Evolutionary conservation across 805 yeast species (phyloP), one percentile per base, ranked within the genome.

Genomic region (Kodamaea kaohsiungensis): DNA sequence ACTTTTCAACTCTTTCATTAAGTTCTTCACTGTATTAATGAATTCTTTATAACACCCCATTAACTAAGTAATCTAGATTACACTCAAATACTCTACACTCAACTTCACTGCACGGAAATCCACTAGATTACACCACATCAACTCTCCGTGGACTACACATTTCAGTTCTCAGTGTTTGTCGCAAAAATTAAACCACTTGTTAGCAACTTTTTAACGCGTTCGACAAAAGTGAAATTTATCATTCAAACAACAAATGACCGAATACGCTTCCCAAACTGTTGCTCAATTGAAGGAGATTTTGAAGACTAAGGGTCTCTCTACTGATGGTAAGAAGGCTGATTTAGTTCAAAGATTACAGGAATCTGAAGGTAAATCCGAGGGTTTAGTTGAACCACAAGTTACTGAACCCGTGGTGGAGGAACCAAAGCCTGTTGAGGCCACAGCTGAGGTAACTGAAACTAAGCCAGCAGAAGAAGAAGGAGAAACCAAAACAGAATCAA

Each of bases 281-380:
- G 85, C 87, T 16, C 96, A 91, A 75, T 80, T 93, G 69, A 92
- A 89, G 68, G 96, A 88, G 57, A 64, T 82, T 53, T 79, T 93
- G 62, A 86, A 87, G 62, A 70, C 79, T 18, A 84, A 85, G 57
- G 88, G 87, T 1, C 79, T 93, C 49, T 68, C 95, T 1, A 75
- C 77, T 5, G 81, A 81, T 40, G 98, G 98, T 18, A 85, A 89
- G 61, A 93, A 93, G 70, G 85, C 87, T 43, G 97, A 91, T 51
- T 73, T 88, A 60, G 75, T 88, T 53, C 81, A 81, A 13, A 80
- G 95, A 61, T 73, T 88, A 57, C 81, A 77, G 55, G 90, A 84
- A 56, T 69, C 79, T 33, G 92, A 86, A 61, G 68, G 66, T 55
- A 58, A 63, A 52, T 5, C 45, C 25, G 45, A 40, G 13, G 45